phyloP scores from a whole-genome alignment of 2,329 filamentous ascomycete genomes.

The Aspergillus nomiae region DNA sequence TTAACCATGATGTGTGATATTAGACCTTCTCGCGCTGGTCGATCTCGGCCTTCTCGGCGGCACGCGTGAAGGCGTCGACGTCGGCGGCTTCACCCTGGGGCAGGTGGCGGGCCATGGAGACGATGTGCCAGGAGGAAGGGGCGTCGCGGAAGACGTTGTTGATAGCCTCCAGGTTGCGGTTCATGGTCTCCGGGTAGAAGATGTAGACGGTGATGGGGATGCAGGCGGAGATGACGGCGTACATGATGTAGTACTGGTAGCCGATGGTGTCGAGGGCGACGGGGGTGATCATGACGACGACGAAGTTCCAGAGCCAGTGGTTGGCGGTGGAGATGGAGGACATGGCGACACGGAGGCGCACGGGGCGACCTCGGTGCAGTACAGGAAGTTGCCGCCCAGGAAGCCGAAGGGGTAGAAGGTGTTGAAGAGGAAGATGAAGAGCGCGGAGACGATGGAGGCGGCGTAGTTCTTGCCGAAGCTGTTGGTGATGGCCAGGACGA shows the following conservation, averaged over 20 bases:
- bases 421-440: constrained; percentile 62
- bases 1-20: background rate
- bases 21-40: constrained; percentile 23
- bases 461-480: constrained; percentile 28
- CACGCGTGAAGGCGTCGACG: constrained; percentile 11
- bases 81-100: constrained; percentile 25
- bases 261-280: constrained; percentile 57
- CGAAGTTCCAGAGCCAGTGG: constrained; percentile 62
- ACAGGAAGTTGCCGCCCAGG: constrained; percentile 59
- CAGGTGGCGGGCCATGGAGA: constrained; percentile 24
- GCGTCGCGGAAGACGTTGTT: constrained; percentile 59
- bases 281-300: constrained; percentile 67
- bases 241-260: constrained; percentile 57
- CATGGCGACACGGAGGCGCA: constrained; percentile 55
- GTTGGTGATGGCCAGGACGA: constrained; percentile 49
- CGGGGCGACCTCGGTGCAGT: constrained; percentile 50
- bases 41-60: constrained; percentile 18
- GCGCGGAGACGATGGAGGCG: constrained; percentile 20
- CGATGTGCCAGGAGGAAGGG: constrained; percentile 23
- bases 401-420: constrained; percentile 66
- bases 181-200: constrained; percentile 61
- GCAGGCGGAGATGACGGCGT: constrained; percentile 47
- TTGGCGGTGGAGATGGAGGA: constrained; percentile 65
- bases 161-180: constrained; percentile 65
- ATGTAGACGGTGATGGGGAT: constrained; percentile 55